phyloP scores from a whole-genome alignment of 495 filamentous ascomycete species.

The Aspergillus egyptiacus region DNA sequence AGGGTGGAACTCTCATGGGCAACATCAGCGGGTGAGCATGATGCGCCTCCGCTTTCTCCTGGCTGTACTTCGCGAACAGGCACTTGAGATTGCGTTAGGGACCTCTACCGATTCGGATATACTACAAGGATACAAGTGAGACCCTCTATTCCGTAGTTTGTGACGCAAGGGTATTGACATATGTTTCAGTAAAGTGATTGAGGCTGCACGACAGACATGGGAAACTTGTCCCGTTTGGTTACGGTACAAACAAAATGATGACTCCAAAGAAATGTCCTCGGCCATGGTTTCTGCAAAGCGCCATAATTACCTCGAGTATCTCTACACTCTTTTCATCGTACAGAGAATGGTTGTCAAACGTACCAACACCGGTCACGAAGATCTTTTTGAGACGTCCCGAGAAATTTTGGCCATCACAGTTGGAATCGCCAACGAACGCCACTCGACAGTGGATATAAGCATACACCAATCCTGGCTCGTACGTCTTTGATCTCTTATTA shows the following conservation, averaged over 20 bases:
- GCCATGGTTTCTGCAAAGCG: conserved; percentile 23
- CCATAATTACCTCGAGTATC: conserved; percentile 45
- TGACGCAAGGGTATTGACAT: background rate
- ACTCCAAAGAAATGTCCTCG: conserved; percentile 24
- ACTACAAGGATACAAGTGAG: conserved; percentile 42
- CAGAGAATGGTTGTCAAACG: conserved; percentile 51
- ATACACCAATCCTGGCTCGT: conserved; percentile 54
- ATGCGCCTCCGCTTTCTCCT: conserved; percentile 47
- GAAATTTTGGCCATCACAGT: conserved; percentile 44
- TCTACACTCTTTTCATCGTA: conserved; percentile 54
- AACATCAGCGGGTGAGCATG: conserved; percentile 34
- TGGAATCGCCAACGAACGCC: conserved; percentile 41
- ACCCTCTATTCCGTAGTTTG: background rate
- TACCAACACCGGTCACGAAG: conserved; percentile 41
- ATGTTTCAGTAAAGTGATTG: conserved; percentile 27
- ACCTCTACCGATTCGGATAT: conserved; percentile 34
- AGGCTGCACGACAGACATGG: conserved; percentile 30
- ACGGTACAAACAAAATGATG: conserved; percentile 30
- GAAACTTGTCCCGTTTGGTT: conserved; percentile 28
- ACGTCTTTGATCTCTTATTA: too few relatives aligned
- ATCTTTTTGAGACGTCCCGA: conserved; percentile 49
- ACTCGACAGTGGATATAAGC: conserved; percentile 43
- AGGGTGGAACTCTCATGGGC: conserved; percentile 49
- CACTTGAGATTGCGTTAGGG: conserved; percentile 54
- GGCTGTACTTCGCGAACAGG: conserved; percentile 47